Evolutionary conservation across 2,329 filamentous ascomycete genomes (phyloP).

Genomic region (Byssochlamys sp.): DNA sequence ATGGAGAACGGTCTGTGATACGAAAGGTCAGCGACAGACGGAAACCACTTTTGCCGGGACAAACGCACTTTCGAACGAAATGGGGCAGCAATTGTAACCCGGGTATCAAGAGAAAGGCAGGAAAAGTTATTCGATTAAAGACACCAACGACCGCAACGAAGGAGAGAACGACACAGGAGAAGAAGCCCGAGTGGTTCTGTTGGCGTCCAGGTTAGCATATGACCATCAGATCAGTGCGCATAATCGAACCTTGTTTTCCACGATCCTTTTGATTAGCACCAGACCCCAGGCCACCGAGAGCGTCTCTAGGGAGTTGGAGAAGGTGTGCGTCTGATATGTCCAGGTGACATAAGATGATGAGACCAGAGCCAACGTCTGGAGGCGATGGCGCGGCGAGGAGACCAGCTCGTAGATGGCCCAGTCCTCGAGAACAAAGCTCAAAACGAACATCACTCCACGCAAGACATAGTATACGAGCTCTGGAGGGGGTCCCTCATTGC

Average conservation of each 20-base stretch:
- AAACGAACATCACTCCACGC: constrained; percentile 79
- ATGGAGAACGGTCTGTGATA: constrained; percentile 49
- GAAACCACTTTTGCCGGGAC: constrained; percentile 6
- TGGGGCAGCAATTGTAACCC: constrained; percentile 74
- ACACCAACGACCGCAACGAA: constrained; percentile 74
- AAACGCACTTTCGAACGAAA: constrained; percentile 65
- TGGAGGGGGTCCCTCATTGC: constrained; percentile 64
- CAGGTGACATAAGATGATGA: constrained; percentile 97
- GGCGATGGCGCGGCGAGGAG: constrained; percentile 60
- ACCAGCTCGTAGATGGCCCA: constrained; percentile 94
- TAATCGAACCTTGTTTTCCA: constrained; percentile 57
- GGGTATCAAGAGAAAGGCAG: constrained; percentile 80
- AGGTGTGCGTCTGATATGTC: constrained; percentile 97
- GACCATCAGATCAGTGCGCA: not conserved
- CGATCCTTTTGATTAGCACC: constrained; percentile 79
- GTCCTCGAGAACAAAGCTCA: constrained; percentile 94
- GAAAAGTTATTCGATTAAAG: constrained; percentile 96
- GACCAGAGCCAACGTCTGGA: constrained; percentile 68
- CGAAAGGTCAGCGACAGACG: constrained; percentile 16
- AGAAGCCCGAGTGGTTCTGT: constrained; percentile 52
- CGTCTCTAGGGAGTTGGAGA: constrained; percentile 95
- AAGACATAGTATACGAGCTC: constrained; percentile 81
- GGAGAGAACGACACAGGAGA: constrained; percentile 68
- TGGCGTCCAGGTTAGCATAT: constrained; percentile 8
- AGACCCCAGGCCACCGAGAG: constrained; percentile 86